These are phyloP conservation scores for Turritis glabra DNA, from an alignment of 345 rosid species.

Conservation along the genomic window DNA sequence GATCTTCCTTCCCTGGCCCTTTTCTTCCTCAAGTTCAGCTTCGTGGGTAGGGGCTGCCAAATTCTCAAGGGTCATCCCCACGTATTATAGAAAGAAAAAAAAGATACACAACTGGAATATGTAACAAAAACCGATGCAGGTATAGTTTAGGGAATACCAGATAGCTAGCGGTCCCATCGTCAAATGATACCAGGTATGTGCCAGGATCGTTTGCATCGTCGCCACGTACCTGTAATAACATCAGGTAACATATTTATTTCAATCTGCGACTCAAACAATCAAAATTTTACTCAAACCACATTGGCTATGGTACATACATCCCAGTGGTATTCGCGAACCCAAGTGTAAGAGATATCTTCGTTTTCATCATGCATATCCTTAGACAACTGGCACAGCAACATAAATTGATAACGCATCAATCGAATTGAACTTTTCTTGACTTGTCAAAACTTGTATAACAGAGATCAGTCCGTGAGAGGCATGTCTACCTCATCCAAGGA, in stretches of 20 bases:
- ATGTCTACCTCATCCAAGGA: constrained; percentile 71
- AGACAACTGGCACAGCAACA: constrained; percentile 56
- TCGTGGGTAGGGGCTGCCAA: constrained; percentile 90
- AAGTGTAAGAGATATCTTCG: constrained; percentile 78
- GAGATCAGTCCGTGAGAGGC: constrained; percentile 13
- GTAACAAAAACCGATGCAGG: constrained; percentile 17
- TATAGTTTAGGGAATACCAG: constrained; percentile 48
- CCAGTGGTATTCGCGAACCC: constrained; percentile 96
- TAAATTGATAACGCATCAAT: constrained; percentile 3
- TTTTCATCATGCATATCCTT: constrained; percentile 78
- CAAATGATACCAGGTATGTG: constrained; percentile 80
- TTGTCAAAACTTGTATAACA: constrained; percentile 9
- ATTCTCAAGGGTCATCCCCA: constrained; percentile 27
- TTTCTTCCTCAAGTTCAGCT: constrained; percentile 74
- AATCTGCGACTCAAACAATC: constrained; percentile 9
- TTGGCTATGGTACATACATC: constrained; percentile 60
- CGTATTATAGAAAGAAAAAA: constrained; percentile 7
- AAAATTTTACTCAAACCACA: constrained; percentile 9
- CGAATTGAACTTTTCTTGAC: background rate
- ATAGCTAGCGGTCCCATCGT: constrained; percentile 72
- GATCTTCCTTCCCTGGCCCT: constrained; percentile 88
- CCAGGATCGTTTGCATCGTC: constrained; percentile 72
- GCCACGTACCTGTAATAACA: constrained; percentile 57
- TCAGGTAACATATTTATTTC: constrained; percentile 15
- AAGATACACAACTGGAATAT: constrained; percentile 1